Base-by-base conservation (phyloP, 192 early-diverging fungal genomes). In the Dissophora globulifera region DNA sequence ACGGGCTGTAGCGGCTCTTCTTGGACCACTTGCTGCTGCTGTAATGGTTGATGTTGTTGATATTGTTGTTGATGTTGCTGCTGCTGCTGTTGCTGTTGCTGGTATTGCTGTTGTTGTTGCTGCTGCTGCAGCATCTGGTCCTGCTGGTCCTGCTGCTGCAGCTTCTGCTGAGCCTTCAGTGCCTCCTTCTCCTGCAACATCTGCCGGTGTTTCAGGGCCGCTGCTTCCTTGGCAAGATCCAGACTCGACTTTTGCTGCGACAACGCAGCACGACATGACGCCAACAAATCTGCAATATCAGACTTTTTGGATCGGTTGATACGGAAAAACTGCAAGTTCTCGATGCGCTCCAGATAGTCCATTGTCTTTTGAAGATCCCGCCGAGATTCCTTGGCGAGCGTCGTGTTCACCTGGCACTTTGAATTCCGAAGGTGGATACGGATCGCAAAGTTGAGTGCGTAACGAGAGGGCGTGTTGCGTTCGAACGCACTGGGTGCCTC, bases 361-460 rank as follows among this genome's bases (percentile, higher is more conserved):
- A 76, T 76, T 5, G 72, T 57, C 35, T 50, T 66, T 61, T 76
- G 72, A n/a, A 76, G 40, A 57, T 76, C 72, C 11, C 72, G 19
- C 23, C 72, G 20, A 12, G 72, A 76, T 26, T 67, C 72, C 47
- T 64, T 76, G 32, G 63, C 72, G 0, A 76, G 46, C 0, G 58
- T 50, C 9, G 51, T 4, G 23, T 76, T 55, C 1, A 62, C 64
- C 12, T 26, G 41, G 29, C 72, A 76, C 42, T 76, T 76, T 10
- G 72, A 58, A 25, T 76, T 76, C 15, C 72, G 40, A 26, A 76
- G 58, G 45, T 76, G 72, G 47, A 76, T 76, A 23, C 72, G 72
- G 19, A 76, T 61, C 9, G 72, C 72, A 57, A 76, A 76, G 45
- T 67, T 66, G 45, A 76, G 55, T 2, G 63, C 72, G 33, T 76